phyloP scores from a whole-genome alignment of 371 early-diverging fungal species.

The Scutellospora calospora region DNA sequence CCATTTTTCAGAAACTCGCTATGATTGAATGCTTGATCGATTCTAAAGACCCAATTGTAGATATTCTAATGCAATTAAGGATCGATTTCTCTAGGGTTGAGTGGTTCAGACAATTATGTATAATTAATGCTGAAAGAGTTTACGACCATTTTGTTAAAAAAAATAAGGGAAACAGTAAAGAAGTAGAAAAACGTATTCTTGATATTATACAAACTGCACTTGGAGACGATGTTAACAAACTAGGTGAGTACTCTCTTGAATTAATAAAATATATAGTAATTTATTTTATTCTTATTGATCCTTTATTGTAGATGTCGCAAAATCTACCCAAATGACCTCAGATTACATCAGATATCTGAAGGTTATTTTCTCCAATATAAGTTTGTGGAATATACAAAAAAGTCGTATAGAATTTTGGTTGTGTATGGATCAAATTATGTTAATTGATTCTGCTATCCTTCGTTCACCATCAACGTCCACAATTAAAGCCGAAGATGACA shows the following conservation, averaged over 20 bases:
- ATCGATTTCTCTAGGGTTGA: slow-evolving; percentile 8
- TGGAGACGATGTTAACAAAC: not conserved
- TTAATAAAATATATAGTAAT: not conserved
- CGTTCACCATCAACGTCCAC: not conserved
- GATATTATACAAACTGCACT: slow-evolving; percentile 20
- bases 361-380: slow-evolving; percentile 1
- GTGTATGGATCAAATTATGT: slow-evolving; percentile 26
- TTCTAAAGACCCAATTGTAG: not conserved
- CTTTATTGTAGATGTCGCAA: too few species aligned
- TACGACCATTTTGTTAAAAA: slow-evolving; percentile 20
- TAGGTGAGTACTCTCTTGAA: too few species aligned
- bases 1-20: slow-evolving; percentile 19
- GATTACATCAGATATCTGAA: slow-evolving; percentile 7
- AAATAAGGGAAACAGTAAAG: not conserved
- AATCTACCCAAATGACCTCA: too few species aligned
- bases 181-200: slow-evolving; percentile 25
- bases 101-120: slow-evolving; percentile 40
- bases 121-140: not conserved
- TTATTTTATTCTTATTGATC: not conserved
- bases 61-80: not conserved
- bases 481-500: slow-evolving; percentile 8
- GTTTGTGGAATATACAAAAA: slow-evolving; percentile 36
- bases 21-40: slow-evolving; percentile 8
- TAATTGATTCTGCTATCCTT: not conserved
- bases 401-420: slow-evolving; percentile 30